Percentiles rank a stretch among this genome's conserved stretches.
phyloP scores from a whole-genome alignment of 225 moss, liverwort and hornwort genomes.

The Antitrichia curtipendula region DNA sequence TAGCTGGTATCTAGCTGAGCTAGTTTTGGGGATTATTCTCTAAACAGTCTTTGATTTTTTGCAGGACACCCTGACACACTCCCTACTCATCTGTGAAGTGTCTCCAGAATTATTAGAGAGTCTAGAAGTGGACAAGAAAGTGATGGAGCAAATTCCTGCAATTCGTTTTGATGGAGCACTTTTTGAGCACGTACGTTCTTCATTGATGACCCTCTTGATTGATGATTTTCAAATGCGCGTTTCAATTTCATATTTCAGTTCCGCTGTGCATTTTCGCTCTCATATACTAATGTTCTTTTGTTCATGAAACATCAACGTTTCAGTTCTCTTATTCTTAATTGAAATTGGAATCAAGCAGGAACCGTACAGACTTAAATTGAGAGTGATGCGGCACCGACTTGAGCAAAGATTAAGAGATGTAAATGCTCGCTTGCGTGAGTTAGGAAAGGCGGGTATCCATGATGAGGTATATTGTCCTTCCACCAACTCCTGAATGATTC shows the following conservation, averaged over 20 bases:
- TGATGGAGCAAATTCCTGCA: constrained; percentile 61
- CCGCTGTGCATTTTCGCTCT: not conserved
- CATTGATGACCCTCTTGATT: not conserved
- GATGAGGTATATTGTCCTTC: constrained; percentile 54
- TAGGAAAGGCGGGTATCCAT: constrained; percentile 53
- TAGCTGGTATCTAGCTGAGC: not conserved
- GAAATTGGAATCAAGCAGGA: constrained; percentile 38
- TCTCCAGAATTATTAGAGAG: constrained; percentile 53
- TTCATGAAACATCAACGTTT: not conserved
- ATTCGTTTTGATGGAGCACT: constrained; percentile 55
- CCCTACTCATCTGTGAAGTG: constrained; percentile 66
- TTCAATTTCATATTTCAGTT: not conserved
- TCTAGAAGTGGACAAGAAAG: constrained; percentile 60
- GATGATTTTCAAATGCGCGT: not conserved
- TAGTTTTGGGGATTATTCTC: not conserved
- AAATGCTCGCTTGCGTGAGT: constrained; percentile 67
- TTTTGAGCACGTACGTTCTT: constrained; percentile 59
- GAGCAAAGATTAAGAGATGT: constrained; percentile 83
- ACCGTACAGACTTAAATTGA: constrained; percentile 83
- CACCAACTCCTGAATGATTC: not conserved
- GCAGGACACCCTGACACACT: constrained; percentile 86
- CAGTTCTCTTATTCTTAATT: not conserved
- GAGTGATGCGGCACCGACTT: constrained; percentile 83
- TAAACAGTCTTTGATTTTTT: not conserved
- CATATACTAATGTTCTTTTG: not conserved